phyloP scores from a whole-genome alignment of 1,284 basidiomycete species.

The Sporisorium scitamineum region DNA sequence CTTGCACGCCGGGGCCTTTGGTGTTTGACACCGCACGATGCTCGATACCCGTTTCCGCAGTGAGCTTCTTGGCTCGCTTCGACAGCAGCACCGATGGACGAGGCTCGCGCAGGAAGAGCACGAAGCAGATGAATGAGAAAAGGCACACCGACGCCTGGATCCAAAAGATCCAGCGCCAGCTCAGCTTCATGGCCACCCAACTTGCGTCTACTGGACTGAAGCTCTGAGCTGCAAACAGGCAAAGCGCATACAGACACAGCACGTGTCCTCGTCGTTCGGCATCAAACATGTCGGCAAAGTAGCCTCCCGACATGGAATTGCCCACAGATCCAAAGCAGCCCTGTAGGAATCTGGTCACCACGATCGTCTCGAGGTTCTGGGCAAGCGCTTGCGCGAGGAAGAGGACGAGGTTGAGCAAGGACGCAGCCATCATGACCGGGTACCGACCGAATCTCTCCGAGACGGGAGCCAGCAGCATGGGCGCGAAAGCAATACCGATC shows the following conservation, averaged over 20 bases:
- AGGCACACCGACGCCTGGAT: constrained; percentile 26
- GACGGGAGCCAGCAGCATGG: constrained; percentile 48
- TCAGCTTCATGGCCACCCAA: constrained; percentile 50
- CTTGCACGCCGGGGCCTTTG: constrained; percentile 30
- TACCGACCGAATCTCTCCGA: constrained; percentile 37
- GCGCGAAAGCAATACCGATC: constrained; percentile 40
- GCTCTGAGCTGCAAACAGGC: constrained; percentile 67
- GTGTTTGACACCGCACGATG: constrained; percentile 54
- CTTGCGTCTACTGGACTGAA: constrained; percentile 49
- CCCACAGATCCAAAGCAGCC: constrained; percentile 62
- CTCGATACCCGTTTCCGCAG: constrained; percentile 66
- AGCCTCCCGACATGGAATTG: constrained; percentile 61
- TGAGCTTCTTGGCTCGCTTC: constrained; percentile 65
- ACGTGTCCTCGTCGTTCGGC: constrained; percentile 67
- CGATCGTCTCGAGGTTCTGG: constrained; percentile 44
- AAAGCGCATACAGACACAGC: constrained; percentile 70
- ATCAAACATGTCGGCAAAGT: constrained; percentile 61
- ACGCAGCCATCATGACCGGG: constrained; percentile 25
- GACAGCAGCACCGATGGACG: constrained; percentile 70
- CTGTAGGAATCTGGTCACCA: constrained; percentile 67
- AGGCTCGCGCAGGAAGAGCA: constrained; percentile 62
- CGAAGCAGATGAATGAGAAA: constrained; percentile 22
- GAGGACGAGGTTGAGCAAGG: constrained; percentile 37
- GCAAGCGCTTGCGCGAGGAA: constrained; percentile 58
- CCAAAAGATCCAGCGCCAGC: constrained; percentile 60